Percentiles rank a stretch among this genome's conserved stretches.
Conservation (phyloP, 1,284 basidiomycete genomes). For the Thecaphora frezii region DNA sequence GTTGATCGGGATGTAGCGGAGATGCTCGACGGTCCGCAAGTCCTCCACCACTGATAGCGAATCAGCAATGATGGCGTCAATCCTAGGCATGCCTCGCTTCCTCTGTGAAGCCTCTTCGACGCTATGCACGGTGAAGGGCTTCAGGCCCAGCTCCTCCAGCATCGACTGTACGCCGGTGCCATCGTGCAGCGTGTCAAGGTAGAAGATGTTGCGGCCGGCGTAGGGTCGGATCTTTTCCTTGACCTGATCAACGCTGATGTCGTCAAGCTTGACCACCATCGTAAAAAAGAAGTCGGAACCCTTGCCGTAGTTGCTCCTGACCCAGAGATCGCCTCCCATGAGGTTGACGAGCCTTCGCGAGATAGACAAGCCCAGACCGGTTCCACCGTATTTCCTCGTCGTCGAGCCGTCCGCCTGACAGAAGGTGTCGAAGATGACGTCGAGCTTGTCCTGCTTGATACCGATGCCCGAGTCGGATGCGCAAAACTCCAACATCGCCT, state of each 20-base stretch:
- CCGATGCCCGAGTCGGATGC: conserved; percentile 98
- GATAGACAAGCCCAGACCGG: conserved; percentile 80
- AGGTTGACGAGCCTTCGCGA: conserved; percentile 84
- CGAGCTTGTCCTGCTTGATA: conserved; percentile 97
- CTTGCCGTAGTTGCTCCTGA: conserved; percentile 82
- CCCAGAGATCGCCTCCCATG: conserved; percentile 99
- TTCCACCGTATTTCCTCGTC: conserved; percentile 85
- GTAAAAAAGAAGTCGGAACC: conserved; percentile 98
- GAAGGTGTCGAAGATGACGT: conserved; percentile 98
- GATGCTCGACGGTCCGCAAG: conserved; percentile 86
- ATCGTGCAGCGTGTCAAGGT: conserved; percentile 83
- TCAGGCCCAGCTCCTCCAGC: conserved; percentile 79
- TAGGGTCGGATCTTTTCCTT: conserved; percentile 56
- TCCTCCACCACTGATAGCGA: conserved; percentile 80
- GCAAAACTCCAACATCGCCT: conserved; percentile 89
- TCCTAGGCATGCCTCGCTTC: conserved; percentile 79
- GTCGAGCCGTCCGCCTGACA: conserved; percentile 86
- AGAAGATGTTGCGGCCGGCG: conserved; percentile 66
- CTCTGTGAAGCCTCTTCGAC: conserved; percentile 72
- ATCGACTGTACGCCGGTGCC: conserved; percentile 75
- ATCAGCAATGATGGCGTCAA: conserved; percentile 95
- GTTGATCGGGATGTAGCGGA: conserved; percentile 94
- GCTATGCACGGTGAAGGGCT: conserved; percentile 75
- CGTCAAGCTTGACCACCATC: conserved; percentile 63
- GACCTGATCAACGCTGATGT: conserved; percentile 46